phyloP scores from a whole-genome alignment of 106 monocot species.

The Platanthera zijinensis region DNA sequence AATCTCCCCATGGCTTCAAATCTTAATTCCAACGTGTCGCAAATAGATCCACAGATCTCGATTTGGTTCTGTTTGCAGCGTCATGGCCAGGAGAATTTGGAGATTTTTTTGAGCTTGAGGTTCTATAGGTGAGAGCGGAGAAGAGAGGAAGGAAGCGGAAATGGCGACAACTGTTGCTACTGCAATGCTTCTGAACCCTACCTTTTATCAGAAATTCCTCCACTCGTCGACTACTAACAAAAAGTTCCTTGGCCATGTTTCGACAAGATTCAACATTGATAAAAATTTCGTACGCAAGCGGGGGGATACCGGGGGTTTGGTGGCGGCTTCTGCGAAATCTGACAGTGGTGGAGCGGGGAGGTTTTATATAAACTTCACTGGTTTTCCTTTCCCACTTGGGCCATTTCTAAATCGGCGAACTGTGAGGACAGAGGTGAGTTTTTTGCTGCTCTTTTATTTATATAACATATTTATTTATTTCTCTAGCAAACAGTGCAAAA shows the following conservation, averaged over 20 bases:
- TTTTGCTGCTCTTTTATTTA: not conserved
- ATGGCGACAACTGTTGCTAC: conserved; percentile 36
- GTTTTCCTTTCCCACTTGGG: conserved; percentile 93
- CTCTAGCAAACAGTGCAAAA: not conserved
- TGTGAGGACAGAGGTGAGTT: conserved; percentile 73
- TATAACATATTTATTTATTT: not conserved
- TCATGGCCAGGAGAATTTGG: not conserved
- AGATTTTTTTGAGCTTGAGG: not conserved
- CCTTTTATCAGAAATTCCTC: conserved; percentile 16
- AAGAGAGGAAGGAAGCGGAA: not conserved
- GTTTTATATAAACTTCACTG: conserved; percentile 94
- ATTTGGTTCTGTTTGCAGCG: not conserved
- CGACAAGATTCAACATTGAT: conserved; percentile 9
- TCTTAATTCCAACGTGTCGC: not conserved
- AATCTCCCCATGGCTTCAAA: not conserved
- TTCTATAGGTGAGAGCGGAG: not conserved
- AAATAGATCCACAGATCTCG: not conserved
- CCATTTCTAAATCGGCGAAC: conserved; percentile 88
- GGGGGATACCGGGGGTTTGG: conserved; percentile 16
- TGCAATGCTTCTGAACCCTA: conserved; percentile 22
- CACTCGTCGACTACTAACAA: conserved; percentile 6
- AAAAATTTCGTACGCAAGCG: conserved; percentile 6
- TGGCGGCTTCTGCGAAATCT: conserved; percentile 31
- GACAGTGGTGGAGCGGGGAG: conserved; percentile 33
- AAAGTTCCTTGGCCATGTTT: conserved; percentile 20